A percentile compares a stretch with the other conserved stretches of the same genome.
These are phyloP conservation scores for Neonothopanus nambi DNA, from an alignment of 1,284 basidiomycete genomes.

Conservation along the genomic window DNA sequence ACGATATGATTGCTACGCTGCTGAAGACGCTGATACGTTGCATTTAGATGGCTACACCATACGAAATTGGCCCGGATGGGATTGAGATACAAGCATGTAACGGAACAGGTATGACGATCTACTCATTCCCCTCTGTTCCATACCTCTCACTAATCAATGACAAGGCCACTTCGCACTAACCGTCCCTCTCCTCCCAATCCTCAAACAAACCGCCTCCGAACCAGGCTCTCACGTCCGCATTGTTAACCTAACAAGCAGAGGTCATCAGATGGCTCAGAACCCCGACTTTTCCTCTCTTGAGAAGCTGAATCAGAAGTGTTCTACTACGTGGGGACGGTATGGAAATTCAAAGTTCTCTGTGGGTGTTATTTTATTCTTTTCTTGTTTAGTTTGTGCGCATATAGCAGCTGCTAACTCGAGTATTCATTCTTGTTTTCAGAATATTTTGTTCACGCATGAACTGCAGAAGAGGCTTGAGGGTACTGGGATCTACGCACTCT, in stretches of 20 bases:
- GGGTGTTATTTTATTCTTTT: too few species aligned
- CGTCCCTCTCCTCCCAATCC: slow-evolving; percentile 14
- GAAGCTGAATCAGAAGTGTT: not conserved
- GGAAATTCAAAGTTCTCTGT: slow-evolving; percentile 4
- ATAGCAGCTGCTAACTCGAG: too few species aligned
- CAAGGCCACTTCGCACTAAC: slow-evolving; percentile 15
- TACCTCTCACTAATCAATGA: not conserved
- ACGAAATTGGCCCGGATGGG: slow-evolving; percentile 9
- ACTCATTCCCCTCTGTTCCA: too few species aligned
- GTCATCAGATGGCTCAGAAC: not conserved
- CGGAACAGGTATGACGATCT: not conserved
- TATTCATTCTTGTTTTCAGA: not conserved
- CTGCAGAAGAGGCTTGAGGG: slow-evolving; percentile 2
- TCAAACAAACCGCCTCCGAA: slow-evolving; percentile 13
- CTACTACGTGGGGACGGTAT: slow-evolving; percentile 1
- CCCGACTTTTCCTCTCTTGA: slow-evolving; percentile 7
- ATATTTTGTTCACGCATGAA: slow-evolving; percentile 6
- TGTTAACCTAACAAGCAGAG: slow-evolving; percentile 10
- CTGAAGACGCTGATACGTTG: not conserved
- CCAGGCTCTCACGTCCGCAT: slow-evolving; percentile 17
- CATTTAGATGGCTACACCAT: slow-evolving; percentile 11
- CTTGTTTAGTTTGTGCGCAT: too few species aligned
- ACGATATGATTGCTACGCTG: too few species aligned
- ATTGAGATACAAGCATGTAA: slow-evolving; percentile 13
- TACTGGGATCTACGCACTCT: slow-evolving; percentile 2